Evolutionary conservation across 176 grass and related monocot genomes (phyloP), one percentile per base, ranked within the genome.

Genomic region (Ensete ventricosum): DNA sequence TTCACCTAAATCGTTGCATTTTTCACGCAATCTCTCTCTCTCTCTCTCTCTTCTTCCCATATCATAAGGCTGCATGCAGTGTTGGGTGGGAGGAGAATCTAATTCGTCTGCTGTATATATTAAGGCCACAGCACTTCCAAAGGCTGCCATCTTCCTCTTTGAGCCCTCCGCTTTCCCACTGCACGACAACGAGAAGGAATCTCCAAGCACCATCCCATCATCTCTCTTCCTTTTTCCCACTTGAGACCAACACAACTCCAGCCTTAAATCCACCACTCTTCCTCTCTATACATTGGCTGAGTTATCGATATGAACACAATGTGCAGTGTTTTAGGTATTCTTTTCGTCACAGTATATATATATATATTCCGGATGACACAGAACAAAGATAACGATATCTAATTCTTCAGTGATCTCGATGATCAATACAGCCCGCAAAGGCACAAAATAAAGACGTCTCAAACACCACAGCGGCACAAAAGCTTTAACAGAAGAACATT

Each of bases 91-190:
- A n/a, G 22, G 22, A 64, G 62, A 64, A 64, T 64, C 62, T 20
- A 64, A 64, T 62, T n/a, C 22, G 22, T n/a, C 20, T 64, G 62
- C 62, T 64, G 62, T 64, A 11, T 64, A 11, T 10, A 64, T 43
- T 43, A 6, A 43, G 62, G 62, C 62, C 62, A 64, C 62, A 62
- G 17, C 62, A 21, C 62, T 11, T 64, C 62, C 62, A 64, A 64
- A 64, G 62, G 62, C 62, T 64, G 62, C 62, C 22, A 23, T 64
- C 19, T 24, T 24, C n/a, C 62, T 64, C 62, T 64, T 64, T 64
- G 22, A 10, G 20, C 10, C 62, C 3, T n/a, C 22, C 62, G 22
- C 62, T 64, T 64, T 64, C 62, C 62, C 62, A 64, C 21, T 64
- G 62, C 62, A 64, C 62, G 10, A 64, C 16, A 64, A 64, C 62